These are phyloP conservation scores for Jatropha multifida DNA, from an alignment of 441 rosid species.

Conservation along the genomic window DNA sequence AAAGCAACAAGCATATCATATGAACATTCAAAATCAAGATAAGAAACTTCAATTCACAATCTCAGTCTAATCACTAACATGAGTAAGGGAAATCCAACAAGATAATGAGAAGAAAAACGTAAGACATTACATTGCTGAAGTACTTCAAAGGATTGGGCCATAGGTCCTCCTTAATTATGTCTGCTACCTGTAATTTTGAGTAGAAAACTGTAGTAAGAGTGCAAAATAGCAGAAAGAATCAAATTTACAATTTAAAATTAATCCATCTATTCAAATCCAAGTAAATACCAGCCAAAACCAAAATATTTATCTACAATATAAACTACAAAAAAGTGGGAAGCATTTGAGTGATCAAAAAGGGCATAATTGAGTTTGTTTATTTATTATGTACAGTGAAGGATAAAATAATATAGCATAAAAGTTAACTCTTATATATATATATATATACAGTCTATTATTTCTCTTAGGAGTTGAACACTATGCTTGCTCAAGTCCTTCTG, in stretches of 20 bases:
- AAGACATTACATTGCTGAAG: slow-evolving; percentile 26
- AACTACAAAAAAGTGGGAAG: too few species aligned
- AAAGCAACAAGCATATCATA: slow-evolving; percentile 1
- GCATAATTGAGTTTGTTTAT: too few species aligned
- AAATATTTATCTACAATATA: neutral
- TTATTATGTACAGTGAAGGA: too few species aligned
- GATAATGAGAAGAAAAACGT: neutral
- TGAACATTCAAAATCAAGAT: slow-evolving; percentile 40
- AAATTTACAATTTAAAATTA: neutral
- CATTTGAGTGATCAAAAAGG: too few species aligned
- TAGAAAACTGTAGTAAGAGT: neutral
- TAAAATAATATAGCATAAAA: too few species aligned
- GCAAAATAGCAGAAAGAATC: neutral
- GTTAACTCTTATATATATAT: too few species aligned
- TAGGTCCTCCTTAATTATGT: slow-evolving; percentile 85
- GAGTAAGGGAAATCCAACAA: neutral
- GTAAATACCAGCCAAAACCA: neutral
- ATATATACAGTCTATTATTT: too few species aligned
- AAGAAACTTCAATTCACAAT: slow-evolving; percentile 15
- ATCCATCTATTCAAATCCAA: neutral
- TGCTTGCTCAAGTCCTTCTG: too few species aligned
- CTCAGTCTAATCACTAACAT: neutral
- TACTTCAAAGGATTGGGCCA: slow-evolving; percentile 78
- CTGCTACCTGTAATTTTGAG: slow-evolving; percentile 57
- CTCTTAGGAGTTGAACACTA: too few species aligned